phyloP scores from a whole-genome alignment of 768 basidiomycete genomes.

The Boletus coccyginus region DNA sequence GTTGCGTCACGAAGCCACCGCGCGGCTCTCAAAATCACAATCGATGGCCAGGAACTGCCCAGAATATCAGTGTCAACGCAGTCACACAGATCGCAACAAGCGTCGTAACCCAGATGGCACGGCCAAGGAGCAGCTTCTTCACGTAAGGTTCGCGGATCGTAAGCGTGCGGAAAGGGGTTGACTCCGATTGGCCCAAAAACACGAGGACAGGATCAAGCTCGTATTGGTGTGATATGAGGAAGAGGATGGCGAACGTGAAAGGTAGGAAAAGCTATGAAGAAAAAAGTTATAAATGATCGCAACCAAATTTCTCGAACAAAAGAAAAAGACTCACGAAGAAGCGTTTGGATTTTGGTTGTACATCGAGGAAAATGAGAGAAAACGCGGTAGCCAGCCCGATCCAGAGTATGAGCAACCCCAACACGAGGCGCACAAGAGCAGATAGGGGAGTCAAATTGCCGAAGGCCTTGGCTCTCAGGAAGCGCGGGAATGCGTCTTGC shows the following conservation, averaged over 20 bases:
- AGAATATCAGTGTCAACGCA: conserved; percentile 87
- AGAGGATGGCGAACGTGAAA: conserved; percentile 84
- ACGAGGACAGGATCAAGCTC: conserved; percentile 96
- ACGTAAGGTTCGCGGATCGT: conserved; percentile 93
- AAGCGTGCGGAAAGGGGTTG: conserved; percentile 94
- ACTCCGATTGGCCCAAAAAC: conserved; percentile 91
- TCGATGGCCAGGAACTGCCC: conserved; percentile 93
- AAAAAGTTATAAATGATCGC: conserved; percentile 2
- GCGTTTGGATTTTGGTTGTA: conserved; percentile 86
- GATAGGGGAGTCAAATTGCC: conserved; percentile 94
- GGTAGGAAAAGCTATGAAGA: conserved; percentile 82
- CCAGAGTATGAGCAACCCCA: conserved; percentile 87
- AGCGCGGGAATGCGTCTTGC: conserved; percentile 90
- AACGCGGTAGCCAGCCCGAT: conserved; percentile 91
- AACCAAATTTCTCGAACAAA: not conserved
- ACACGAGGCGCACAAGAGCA: conserved; percentile 79
- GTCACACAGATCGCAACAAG: conserved; percentile 76
- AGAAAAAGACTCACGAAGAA: conserved; percentile 80
- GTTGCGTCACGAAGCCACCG: conserved; percentile 3
- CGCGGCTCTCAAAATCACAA: conserved; percentile 43
- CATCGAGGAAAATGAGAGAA: conserved; percentile 90
- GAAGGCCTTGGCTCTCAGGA: conserved; percentile 96
- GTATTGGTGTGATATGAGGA: conserved; percentile 94
- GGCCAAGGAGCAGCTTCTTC: conserved; percentile 81
- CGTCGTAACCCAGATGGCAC: conserved; percentile 88